These are phyloP conservation scores for Tagetes patula DNA, from an alignment of 129 eudicot species.

Conservation along the genomic window DNA sequence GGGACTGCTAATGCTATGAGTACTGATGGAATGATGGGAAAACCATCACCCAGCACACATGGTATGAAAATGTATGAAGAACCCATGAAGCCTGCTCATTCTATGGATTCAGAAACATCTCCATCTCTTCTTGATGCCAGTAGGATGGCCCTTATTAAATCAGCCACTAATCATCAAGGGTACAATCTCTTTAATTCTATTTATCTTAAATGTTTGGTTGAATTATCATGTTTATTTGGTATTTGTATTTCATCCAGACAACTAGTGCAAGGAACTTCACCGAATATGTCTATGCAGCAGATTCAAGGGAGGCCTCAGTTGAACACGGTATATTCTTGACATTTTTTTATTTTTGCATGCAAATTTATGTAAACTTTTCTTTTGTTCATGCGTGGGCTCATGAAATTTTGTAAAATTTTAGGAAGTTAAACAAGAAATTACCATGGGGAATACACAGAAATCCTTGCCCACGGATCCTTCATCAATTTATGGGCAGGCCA, in stretches of 20 bases:
- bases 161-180: slow-evolving; percentile 92
- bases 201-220: slow-evolving; percentile 9
- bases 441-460: slow-evolving; percentile 72
- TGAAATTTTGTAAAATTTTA: slow-evolving; percentile 25
- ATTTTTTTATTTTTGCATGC: neutral
- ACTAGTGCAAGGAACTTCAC: slow-evolving; percentile 81
- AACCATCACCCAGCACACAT: slow-evolving; percentile 75
- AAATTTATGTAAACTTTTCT: slow-evolving; percentile 10
- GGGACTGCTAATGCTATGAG: slow-evolving; percentile 63
- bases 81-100: slow-evolving; percentile 74
- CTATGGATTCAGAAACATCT: slow-evolving; percentile 77
- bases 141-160: slow-evolving; percentile 85
- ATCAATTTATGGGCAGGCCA: slow-evolving; percentile 92
- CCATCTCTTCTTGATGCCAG: slow-evolving; percentile 83
- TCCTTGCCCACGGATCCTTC: slow-evolving; percentile 86
- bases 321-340: slow-evolving; percentile 45
- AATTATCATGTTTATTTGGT: slow-evolving; percentile 27
- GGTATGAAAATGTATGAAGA: slow-evolving; percentile 84
- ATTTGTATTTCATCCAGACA: slow-evolving; percentile 69
- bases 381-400: slow-evolving; percentile 18
- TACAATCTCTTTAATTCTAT: slow-evolving; percentile 31
- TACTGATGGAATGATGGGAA: slow-evolving; percentile 79
- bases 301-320: slow-evolving; percentile 84
- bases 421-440: slow-evolving; percentile 85
- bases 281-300: slow-evolving; percentile 85